A percentile compares a stretch with the other conserved stretches of the same genome.
Evolutionary conservation across 176 grass and related monocot species (phyloP).

Genomic region (Tillandsia fasciculata): DNA sequence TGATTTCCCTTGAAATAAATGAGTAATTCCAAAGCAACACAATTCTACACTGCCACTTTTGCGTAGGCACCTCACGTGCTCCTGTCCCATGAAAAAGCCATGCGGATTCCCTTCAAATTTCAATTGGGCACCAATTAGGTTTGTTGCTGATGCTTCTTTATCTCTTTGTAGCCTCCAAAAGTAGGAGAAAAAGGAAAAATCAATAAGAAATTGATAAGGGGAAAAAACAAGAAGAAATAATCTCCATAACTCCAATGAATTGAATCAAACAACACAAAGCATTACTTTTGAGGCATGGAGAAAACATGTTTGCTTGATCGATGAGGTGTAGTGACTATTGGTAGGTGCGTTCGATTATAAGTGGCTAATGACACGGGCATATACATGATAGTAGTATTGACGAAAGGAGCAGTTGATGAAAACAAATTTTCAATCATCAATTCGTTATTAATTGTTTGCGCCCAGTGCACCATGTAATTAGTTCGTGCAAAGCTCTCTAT

Average conservation of each 20-base stretch:
- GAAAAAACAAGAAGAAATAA: background rate
- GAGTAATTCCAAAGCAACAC: background rate
- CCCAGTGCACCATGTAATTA: too few species aligned
- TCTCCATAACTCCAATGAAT: background rate
- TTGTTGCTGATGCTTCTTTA: slow-evolving; percentile 20
- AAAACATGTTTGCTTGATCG: background rate
- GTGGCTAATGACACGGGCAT: background rate
- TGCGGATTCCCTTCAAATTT: slow-evolving; percentile 10
- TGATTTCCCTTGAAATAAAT: background rate
- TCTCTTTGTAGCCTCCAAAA: slow-evolving; percentile 18
- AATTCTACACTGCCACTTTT: slow-evolving; percentile 7
- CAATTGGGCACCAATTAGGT: slow-evolving; percentile 18
- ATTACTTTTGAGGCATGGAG: background rate
- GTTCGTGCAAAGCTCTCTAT: too few species aligned
- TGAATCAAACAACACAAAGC: background rate
- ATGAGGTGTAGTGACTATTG: slow-evolving; percentile 2
- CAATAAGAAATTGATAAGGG: background rate
- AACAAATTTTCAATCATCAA: too few species aligned
- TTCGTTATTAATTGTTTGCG: too few species aligned
- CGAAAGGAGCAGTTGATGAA: background rate
- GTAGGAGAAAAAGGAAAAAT: slow-evolving; percentile 4
- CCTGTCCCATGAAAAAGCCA: slow-evolving; percentile 25
- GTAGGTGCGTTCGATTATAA: slow-evolving; percentile 14
- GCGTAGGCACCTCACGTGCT: slow-evolving; percentile 35
- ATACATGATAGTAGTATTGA: slow-evolving; percentile 15